Conservation (phyloP, 176 grass and related monocot genomes). For the Calamus simplicifolius region DNA sequence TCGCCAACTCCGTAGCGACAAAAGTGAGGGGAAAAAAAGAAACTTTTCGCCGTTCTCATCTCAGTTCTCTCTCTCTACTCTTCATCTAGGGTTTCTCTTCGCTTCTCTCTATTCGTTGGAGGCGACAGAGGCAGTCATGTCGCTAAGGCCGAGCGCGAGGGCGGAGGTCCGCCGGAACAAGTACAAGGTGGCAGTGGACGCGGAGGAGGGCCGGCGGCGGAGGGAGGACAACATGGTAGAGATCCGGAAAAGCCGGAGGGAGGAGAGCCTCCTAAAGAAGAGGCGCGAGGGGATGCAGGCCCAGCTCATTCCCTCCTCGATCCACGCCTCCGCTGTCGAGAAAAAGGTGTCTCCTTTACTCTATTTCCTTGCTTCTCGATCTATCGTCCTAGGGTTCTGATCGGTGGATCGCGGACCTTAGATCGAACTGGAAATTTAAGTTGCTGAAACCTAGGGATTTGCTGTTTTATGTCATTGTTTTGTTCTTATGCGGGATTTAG, state of each 20-base stretch:
- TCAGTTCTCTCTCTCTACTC: too few species aligned
- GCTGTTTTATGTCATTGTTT: too few species aligned
- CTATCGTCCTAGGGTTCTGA: constrained; percentile 10
- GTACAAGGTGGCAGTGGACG: constrained; percentile 91
- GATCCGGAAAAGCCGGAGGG: constrained; percentile 80
- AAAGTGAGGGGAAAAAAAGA: too few species aligned
- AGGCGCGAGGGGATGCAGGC: constrained; percentile 74
- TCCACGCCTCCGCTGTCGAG: constrained; percentile 48
- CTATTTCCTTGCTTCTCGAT: not conserved
- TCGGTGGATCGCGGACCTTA: constrained; percentile 1
- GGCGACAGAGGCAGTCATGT: constrained; percentile 28
- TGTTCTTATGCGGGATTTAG: too few species aligned
- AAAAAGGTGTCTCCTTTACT: constrained; percentile 48
- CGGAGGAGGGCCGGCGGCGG: constrained; percentile 81
- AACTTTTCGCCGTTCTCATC: too few species aligned
- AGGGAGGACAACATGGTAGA: constrained; percentile 98
- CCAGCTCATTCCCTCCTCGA: constrained; percentile 10
- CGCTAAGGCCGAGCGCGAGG: constrained; percentile 68
- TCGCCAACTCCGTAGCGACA: too few species aligned
- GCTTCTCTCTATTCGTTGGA: too few species aligned
- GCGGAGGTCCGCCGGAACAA: constrained; percentile 67
- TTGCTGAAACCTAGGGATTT: too few species aligned
- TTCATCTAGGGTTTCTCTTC: too few species aligned
- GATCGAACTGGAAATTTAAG: too few species aligned
- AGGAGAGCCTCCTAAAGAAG: constrained; percentile 96